A percentile compares a stretch with the other conserved stretches of the same genome.
These are phyloP conservation scores for Saccharum officinarum DNA, from an alignment of 176 grass and related monocot genomes.

Conservation along the genomic window DNA sequence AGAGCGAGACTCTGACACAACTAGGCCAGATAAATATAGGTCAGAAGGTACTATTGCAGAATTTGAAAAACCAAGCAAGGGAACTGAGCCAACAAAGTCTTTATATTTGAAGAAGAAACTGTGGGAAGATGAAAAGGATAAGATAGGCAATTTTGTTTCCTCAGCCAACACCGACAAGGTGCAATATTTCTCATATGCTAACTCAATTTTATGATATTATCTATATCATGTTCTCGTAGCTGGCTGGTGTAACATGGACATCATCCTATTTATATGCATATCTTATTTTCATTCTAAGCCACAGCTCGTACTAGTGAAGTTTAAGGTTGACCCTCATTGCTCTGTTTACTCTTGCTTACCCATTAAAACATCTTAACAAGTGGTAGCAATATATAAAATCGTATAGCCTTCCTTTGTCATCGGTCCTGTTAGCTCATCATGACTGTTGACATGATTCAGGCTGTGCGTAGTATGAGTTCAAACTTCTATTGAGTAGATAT, in stretches of 20 bases:
- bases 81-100: slow-evolving; percentile 53
- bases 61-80: slow-evolving; percentile 56
- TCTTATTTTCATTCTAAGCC: not conserved
- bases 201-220: not conserved
- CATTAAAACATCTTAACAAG: slow-evolving; percentile 1
- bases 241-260: not conserved
- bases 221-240: not conserved
- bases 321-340: not conserved
- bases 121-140: slow-evolving; percentile 58
- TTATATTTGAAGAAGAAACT: slow-evolving; percentile 60
- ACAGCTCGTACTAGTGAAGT: not conserved
- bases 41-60: slow-evolving; percentile 40
- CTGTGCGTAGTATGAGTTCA: not conserved
- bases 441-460: not conserved
- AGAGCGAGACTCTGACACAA: slow-evolving; percentile 46
- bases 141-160: slow-evolving; percentile 48
- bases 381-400: not conserved
- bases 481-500: slow-evolving; percentile 21
- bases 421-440: not conserved
- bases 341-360: not conserved
- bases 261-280: not conserved
- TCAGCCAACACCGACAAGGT: slow-evolving; percentile 53
- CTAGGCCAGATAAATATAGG: slow-evolving; percentile 52
- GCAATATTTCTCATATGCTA: not conserved
- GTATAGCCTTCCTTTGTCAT: not conserved